phyloP scores from a whole-genome alignment of 2,329 filamentous ascomycete species.

The Pyrenophora tritici-repentis region DNA sequence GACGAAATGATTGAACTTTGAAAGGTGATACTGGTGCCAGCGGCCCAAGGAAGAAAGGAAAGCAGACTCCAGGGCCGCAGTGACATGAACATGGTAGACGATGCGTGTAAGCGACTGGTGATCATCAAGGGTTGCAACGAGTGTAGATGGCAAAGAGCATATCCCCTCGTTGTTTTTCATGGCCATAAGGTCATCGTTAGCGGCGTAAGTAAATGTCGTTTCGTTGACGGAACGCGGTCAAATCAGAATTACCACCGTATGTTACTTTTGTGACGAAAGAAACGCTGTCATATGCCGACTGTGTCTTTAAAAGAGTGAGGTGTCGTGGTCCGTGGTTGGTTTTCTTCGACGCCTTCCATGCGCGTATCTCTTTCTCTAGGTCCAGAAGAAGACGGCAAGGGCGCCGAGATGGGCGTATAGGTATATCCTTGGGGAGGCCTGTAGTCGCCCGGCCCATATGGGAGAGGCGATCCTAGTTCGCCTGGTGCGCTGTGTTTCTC shows the following conservation, averaged over 20 bases:
- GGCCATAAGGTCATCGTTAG: conserved; percentile 47
- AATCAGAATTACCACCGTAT: conserved; percentile 46
- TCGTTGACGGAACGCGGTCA: conserved; percentile 46
- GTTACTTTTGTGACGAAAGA: conserved; percentile 46
- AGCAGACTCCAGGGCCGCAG: conserved; percentile 3
- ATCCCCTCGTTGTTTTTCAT: conserved; percentile 40
- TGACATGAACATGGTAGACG: conserved; percentile 22
- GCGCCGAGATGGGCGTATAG: conserved; percentile 45
- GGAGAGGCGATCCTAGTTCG: conserved; percentile 40
- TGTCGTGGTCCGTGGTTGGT: conserved; percentile 47
- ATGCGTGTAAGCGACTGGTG: conserved; percentile 32
- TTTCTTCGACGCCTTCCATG: conserved; percentile 48
- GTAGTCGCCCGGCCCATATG: conserved; percentile 36
- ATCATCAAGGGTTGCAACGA: conserved; percentile 35
- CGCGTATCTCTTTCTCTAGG: conserved; percentile 40
- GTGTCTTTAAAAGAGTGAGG: conserved; percentile 52
- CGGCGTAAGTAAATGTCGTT: conserved; percentile 44
- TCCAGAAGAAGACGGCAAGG: conserved; percentile 40
- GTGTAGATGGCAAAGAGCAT: conserved; percentile 39
- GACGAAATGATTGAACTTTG: conserved; percentile 21
- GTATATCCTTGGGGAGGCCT: conserved; percentile 37
- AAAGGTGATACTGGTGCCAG: conserved; percentile 20
- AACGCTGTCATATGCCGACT: conserved; percentile 50
- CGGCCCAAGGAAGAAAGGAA: conserved; percentile 15
- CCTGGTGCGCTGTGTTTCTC: conserved; percentile 35